Percentiles rank a stretch among this genome's conserved stretches.
Conservation (phyloP, 2,329 filamentous ascomycete species). For the Ploettnerulaceae sp. region DNA sequence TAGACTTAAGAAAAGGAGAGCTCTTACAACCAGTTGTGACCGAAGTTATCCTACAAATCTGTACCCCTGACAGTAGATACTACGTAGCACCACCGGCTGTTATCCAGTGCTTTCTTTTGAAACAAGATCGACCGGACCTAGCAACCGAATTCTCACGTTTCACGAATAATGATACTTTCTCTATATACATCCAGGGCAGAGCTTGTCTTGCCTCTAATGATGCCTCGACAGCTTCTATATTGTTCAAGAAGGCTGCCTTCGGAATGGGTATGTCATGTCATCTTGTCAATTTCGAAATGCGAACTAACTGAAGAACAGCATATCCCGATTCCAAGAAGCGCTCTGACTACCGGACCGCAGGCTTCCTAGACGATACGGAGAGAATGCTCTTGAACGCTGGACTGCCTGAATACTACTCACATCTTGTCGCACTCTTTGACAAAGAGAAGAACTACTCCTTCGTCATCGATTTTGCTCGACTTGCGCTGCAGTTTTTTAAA, state of each 20-base stretch:
- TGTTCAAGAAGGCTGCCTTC: slow-evolving; percentile 79
- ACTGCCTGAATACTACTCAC: slow-evolving; percentile 77
- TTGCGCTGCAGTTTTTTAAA: slow-evolving; percentile 61
- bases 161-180: slow-evolving; percentile 54
- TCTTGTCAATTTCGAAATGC: background rate
- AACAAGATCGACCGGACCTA: slow-evolving; percentile 54
- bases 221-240: slow-evolving; percentile 64
- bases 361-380: slow-evolving; percentile 72
- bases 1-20: slow-evolving; percentile 46
- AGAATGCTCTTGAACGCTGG: slow-evolving; percentile 66
- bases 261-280: slow-evolving; percentile 64
- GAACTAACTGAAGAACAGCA: slow-evolving; percentile 23
- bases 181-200: slow-evolving; percentile 79
- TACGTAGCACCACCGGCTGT: slow-evolving; percentile 56
- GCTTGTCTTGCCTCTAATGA: slow-evolving; percentile 70
- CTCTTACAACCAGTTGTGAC: slow-evolving; percentile 57
- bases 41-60: slow-evolving; percentile 61
- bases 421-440: slow-evolving; percentile 80
- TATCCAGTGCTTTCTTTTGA: slow-evolving; percentile 58
- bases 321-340: slow-evolving; percentile 23
- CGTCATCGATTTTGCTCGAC: slow-evolving; percentile 76
- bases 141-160: slow-evolving; percentile 54
- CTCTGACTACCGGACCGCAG: slow-evolving; percentile 50
- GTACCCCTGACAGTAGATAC: slow-evolving; percentile 59
- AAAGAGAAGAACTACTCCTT: slow-evolving; percentile 70